Evolutionary conservation across 805 yeast genomes (phyloP).

Genomic region (Candida yuanshanica): DNA sequence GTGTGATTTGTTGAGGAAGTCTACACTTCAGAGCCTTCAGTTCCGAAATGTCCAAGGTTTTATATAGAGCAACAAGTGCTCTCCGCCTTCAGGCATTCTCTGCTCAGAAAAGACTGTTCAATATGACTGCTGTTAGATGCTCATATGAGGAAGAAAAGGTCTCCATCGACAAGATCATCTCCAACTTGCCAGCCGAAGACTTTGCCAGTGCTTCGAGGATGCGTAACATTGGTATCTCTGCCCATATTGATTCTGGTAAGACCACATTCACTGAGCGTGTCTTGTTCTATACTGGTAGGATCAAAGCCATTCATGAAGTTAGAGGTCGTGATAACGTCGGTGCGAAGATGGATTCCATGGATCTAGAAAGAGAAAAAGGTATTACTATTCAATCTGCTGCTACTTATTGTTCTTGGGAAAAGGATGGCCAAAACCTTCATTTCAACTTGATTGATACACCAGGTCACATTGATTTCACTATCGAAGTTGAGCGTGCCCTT

Average conservation of each 20-base stretch:
- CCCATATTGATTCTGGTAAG: slow-evolving; percentile 97
- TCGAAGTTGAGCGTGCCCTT: slow-evolving; percentile 97
- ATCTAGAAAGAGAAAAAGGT: slow-evolving; percentile 96
- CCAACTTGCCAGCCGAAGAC: slow-evolving; percentile 46
- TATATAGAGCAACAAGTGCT: neutral
- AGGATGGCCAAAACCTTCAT: slow-evolving; percentile 62
- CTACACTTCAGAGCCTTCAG: neutral
- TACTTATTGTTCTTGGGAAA: slow-evolving; percentile 95
- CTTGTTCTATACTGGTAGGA: slow-evolving; percentile 91
- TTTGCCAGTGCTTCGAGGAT: slow-evolving; percentile 45
- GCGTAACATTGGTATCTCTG: slow-evolving; percentile 96
- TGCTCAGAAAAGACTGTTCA: slow-evolving; percentile 25
- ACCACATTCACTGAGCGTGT: slow-evolving; percentile 98
- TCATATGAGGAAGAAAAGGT: slow-evolving; percentile 73
- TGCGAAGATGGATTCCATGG: slow-evolving; percentile 99
- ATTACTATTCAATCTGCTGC: slow-evolving; percentile 99
- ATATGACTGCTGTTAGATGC: slow-evolving; percentile 23
- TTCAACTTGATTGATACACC: slow-evolving; percentile 97
- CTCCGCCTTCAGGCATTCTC: neutral
- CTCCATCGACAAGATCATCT: slow-evolving; percentile 52
- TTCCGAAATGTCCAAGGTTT: neutral
- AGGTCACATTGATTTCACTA: slow-evolving; percentile 97
- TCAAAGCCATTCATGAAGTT: slow-evolving; percentile 93
- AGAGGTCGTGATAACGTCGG: slow-evolving; percentile 97
- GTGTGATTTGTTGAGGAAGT: too few species aligned